Conservation (phyloP, 345 rosid genomes). For the Dovyalis caffra region DNA sequence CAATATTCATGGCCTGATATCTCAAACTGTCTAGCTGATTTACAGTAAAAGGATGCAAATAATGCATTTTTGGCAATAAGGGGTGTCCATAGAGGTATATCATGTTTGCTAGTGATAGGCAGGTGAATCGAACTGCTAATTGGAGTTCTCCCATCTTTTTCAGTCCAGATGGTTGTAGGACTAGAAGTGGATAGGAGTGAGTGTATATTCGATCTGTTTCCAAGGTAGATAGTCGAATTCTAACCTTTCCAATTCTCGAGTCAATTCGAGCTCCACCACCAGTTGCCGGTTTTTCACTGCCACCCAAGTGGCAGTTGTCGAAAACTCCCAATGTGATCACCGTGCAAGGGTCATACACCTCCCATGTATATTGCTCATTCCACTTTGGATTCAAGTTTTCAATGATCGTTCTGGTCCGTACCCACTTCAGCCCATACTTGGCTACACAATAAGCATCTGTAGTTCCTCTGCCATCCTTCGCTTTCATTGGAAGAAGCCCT, state of each 20-base stretch:
- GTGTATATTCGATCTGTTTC: slow-evolving; percentile 35
- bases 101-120: slow-evolving; percentile 28
- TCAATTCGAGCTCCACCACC: slow-evolving; percentile 21
- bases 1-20: slow-evolving; percentile 29
- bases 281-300: slow-evolving; percentile 6
- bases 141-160: slow-evolving; percentile 38
- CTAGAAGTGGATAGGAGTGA: slow-evolving; percentile 33
- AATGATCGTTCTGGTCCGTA: slow-evolving; percentile 30
- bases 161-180: slow-evolving; percentile 31
- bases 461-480: slow-evolving; percentile 19
- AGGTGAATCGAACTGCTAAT: slow-evolving; percentile 35
- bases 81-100: slow-evolving; percentile 30
- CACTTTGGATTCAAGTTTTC: slow-evolving; percentile 35
- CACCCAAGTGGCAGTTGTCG: slow-evolving; percentile 31
- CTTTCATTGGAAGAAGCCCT: slow-evolving; percentile 32
- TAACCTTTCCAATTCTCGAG: slow-evolving; percentile 32
- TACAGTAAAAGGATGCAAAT: slow-evolving; percentile 35
- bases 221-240: slow-evolving; percentile 28
- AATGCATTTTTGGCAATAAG: slow-evolving; percentile 36
- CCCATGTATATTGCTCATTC: slow-evolving; percentile 41
- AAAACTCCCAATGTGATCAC: slow-evolving; percentile 36
- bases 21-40: slow-evolving; percentile 34
- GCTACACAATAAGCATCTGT: slow-evolving; percentile 37
- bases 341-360: slow-evolving; percentile 37
- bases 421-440: slow-evolving; percentile 35